Percentiles rank a stretch among this genome's conserved stretches.
Evolutionary conservation across 2,329 filamentous ascomycete genomes (phyloP).

Genomic region (Exophiala sp.): DNA sequence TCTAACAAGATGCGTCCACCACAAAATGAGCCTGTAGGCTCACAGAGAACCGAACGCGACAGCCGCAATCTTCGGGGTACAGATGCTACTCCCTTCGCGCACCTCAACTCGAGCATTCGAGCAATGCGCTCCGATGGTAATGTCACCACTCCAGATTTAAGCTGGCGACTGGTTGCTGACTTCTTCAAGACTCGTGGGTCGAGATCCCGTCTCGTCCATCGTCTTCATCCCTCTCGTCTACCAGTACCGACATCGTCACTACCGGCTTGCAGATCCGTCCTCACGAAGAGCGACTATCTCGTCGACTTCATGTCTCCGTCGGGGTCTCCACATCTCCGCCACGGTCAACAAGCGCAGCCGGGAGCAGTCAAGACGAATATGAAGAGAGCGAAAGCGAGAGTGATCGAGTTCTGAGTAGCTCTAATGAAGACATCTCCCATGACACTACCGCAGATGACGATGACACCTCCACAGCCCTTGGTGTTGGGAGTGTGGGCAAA

Average conservation of each 20-base stretch:
- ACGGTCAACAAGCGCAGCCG: slow-evolving; percentile 43
- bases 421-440: slow-evolving; percentile 51
- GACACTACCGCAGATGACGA: slow-evolving; percentile 51
- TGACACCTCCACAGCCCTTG: slow-evolving; percentile 77
- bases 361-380: slow-evolving; percentile 87
- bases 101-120: slow-evolving; percentile 17
- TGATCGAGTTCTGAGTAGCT: slow-evolving; percentile 62
- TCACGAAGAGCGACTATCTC: slow-evolving; percentile 54
- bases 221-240: slow-evolving; percentile 83
- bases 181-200: slow-evolving; percentile 81
- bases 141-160: slow-evolving; percentile 9
- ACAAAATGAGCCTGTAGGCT: slow-evolving; percentile 19
- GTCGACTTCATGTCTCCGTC: slow-evolving; percentile 45
- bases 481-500: slow-evolving; percentile 50
- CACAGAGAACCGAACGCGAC: slow-evolving; percentile 19
- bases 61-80: slow-evolving; percentile 11
- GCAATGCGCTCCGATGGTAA: slow-evolving; percentile 28
- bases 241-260: slow-evolving; percentile 72
- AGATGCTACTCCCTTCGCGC: slow-evolving; percentile 5
- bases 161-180: slow-evolving; percentile 38
- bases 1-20: slow-evolving; percentile 21
- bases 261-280: slow-evolving; percentile 71
- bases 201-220: slow-evolving; percentile 90
- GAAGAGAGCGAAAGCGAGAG: slow-evolving; percentile 90
- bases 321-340: slow-evolving; percentile 32